Evolutionary conservation across 2,329 filamentous ascomycete species (phyloP), one percentile per base, ranked within the genome.

Genomic region (Zarea fungicola): DNA sequence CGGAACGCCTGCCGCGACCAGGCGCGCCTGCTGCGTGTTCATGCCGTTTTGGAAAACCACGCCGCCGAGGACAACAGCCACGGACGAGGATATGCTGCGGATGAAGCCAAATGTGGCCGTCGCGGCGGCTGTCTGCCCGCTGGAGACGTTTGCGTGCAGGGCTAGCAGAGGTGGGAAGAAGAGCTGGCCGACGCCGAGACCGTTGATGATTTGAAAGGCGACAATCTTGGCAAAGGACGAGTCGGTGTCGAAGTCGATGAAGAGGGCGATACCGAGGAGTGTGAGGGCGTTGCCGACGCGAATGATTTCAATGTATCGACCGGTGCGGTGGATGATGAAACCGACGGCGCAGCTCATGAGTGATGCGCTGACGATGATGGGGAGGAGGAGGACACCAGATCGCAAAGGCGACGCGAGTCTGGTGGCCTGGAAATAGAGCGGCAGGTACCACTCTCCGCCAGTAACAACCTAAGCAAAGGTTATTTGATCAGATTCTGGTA

Each of bases 341-440:
- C 66, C 67, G 2, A 60, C 58, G 14, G 42, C 37, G 16, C 58
- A 57, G 14, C 61, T 59, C 7, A 62, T 52, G 5, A 69, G 29
- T 9, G 70, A 68, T 22, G 70, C 60, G 35, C 64, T 39, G 16
- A 52, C 18, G 16, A 52, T 35, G n/a, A 48, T 39, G 11, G 44
- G 49, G 18, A 52, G 44, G 28, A 48, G 26, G 18, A 48, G 34
- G 8, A 52, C 26, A 23, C 50, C 50, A 28, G 44, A 48, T 19
- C 31, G 40, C 23, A 52, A 23, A 10, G 50, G 50, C 6, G 50
- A 48, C 1, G 78, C 79, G 43, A 75, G 74, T 2, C 83, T 74
- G 1, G 84, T 84, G 3, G 81, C 76, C 61, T 91, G 87, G 47
- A 88, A 83, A 65, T 84, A 90, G 0, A 89, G 72, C 0, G 87